phyloP scores from a whole-genome alignment of 768 basidiomycete species.

The Lentinula edodes region DNA sequence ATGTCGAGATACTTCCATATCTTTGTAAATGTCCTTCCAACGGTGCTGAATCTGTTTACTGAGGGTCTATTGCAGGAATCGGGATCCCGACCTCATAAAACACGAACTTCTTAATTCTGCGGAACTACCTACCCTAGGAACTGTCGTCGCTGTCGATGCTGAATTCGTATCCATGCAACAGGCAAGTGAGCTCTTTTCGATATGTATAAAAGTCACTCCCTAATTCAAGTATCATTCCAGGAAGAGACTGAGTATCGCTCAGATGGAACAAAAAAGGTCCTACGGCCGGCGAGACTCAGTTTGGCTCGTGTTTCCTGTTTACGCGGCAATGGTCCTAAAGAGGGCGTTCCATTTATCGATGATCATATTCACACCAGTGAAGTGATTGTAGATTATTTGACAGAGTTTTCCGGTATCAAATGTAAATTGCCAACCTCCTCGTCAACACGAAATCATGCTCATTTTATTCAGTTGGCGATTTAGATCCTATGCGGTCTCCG shows the following conservation, averaged over 20 bases:
- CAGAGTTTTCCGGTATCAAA: slow-evolving; percentile 94
- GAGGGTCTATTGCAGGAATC: slow-evolving; percentile 47
- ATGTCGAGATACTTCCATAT: slow-evolving; percentile 83
- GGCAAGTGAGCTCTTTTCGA: slow-evolving; percentile 29
- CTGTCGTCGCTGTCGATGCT: slow-evolving; percentile 91
- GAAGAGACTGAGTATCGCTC: slow-evolving; percentile 95
- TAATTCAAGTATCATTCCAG: slow-evolving; percentile 27
- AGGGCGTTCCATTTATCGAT: slow-evolving; percentile 91
- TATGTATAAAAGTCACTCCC: not conserved
- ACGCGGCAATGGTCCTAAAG: slow-evolving; percentile 74
- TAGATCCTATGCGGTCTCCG: slow-evolving; percentile 77
- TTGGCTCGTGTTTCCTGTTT: slow-evolving; percentile 93
- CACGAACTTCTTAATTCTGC: slow-evolving; percentile 67
- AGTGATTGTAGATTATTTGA: slow-evolving; percentile 91
- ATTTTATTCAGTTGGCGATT: slow-evolving; percentile 72
- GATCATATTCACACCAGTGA: slow-evolving; percentile 98
- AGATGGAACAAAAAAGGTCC: slow-evolving; percentile 88
- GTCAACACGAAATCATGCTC: slow-evolving; percentile 1
- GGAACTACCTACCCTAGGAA: slow-evolving; percentile 84
- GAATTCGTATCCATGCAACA: slow-evolving; percentile 98
- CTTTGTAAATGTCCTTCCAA: slow-evolving; percentile 47
- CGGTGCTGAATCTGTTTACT: not conserved
- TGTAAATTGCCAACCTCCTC: slow-evolving; percentile 42
- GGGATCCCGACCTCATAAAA: slow-evolving; percentile 66
- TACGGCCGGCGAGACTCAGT: slow-evolving; percentile 87